Evolutionary conservation across 169 alveolate species (phyloP).

Genomic region (Cryptosporidium xiaoi): DNA sequence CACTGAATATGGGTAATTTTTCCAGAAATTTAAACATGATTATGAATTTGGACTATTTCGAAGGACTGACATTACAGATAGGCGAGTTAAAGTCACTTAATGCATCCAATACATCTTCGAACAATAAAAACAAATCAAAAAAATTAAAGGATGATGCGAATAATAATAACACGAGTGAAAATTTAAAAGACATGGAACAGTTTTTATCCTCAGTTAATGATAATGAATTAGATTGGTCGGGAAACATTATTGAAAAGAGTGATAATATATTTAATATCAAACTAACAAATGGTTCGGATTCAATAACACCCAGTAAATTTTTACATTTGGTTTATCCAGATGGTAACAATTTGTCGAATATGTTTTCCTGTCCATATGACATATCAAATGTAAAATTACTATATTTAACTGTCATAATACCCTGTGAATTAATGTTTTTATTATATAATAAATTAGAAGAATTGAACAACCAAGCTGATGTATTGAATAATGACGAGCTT

Average conservation of each 20-base stretch:
- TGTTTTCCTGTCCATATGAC: constrained; percentile 72
- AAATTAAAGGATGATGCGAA: neutral
- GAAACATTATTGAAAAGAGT: neutral
- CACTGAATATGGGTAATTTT: constrained; percentile 47
- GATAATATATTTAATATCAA: constrained; percentile 19
- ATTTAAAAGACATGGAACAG: constrained; percentile 58
- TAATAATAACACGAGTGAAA: neutral
- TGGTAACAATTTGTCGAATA: constrained; percentile 2
- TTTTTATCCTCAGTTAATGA: constrained; percentile 51
- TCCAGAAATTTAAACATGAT: constrained; percentile 51
- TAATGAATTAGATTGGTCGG: constrained; percentile 62
- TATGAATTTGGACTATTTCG: constrained; percentile 60
- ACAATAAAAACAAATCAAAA: neutral
- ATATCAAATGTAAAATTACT: constrained; percentile 34
- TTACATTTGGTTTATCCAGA: constrained; percentile 62
- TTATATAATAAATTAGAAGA: constrained; percentile 8
- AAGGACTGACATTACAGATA: constrained; percentile 46
- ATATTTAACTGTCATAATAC: constrained; percentile 31
- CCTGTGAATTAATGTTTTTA: constrained; percentile 53
- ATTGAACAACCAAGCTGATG: neutral
- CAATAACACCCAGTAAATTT: constrained; percentile 44
- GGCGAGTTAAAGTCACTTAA: constrained; percentile 37
- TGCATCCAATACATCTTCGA: neutral
- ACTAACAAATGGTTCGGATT: neutral
- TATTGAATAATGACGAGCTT: neutral